phyloP scores from a whole-genome alignment of 441 rosid species.

The Theobroma grandiflorum region DNA sequence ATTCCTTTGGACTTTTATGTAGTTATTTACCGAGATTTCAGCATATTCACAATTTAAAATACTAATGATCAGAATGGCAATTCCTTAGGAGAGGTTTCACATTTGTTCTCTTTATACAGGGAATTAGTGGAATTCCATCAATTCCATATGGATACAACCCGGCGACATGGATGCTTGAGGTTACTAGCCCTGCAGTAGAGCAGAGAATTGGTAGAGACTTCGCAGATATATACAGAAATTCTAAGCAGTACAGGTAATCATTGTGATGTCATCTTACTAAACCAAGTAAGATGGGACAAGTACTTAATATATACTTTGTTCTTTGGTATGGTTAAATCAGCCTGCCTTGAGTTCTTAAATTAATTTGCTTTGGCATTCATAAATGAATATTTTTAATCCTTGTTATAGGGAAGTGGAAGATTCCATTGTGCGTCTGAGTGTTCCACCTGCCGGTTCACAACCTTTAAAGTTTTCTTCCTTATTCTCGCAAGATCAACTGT shows the following conservation, averaged over 20 bases:
- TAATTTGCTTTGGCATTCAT: constrained; percentile 12
- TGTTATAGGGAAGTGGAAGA: constrained; percentile 70
- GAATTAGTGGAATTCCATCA: constrained; percentile 57
- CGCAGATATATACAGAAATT: constrained; percentile 57
- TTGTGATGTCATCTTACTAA: neutral
- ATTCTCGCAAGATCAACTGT: constrained; percentile 57
- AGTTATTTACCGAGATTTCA: neutral
- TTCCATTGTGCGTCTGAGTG: constrained; percentile 59
- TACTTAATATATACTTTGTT: neutral
- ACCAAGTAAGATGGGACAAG: neutral
- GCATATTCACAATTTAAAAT: neutral
- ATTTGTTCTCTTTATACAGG: constrained; percentile 36
- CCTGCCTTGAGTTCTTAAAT: neutral
- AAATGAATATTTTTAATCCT: constrained; percentile 17
- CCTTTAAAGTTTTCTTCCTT: constrained; percentile 65
- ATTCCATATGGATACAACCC: constrained; percentile 70
- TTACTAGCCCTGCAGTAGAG: constrained; percentile 65
- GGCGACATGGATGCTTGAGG: constrained; percentile 91
- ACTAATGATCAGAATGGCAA: neutral
- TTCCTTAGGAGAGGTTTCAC: neutral
- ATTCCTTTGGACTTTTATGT: neutral
- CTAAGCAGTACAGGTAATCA: constrained; percentile 61
- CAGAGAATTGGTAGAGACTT: constrained; percentile 56
- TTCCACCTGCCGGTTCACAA: constrained; percentile 70
- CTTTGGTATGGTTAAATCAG: neutral